Percentiles rank a stretch among this genome's conserved stretches.
phyloP scores from a whole-genome alignment of 2,329 filamentous ascomycete species.

The Boeremia exigua region DNA sequence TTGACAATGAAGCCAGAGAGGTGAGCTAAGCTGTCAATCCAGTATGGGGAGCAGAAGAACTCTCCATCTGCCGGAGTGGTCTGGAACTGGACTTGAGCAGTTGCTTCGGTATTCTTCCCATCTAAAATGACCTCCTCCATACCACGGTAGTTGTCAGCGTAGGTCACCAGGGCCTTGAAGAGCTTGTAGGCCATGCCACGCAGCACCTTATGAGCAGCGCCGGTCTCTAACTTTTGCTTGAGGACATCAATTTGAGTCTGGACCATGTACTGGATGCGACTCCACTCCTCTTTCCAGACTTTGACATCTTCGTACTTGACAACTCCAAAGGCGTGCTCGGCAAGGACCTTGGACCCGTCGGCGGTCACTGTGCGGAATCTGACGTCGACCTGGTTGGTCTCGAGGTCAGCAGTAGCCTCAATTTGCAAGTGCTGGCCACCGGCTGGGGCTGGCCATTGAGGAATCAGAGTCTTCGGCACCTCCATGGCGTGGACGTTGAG shows the following conservation, averaged over 20 bases:
- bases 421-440: slow-evolving; percentile 67
- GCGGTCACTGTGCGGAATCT: slow-evolving; percentile 64
- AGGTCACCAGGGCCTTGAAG: slow-evolving; percentile 64
- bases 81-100: slow-evolving; percentile 61
- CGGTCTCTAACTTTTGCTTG: slow-evolving; percentile 67
- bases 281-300: slow-evolving; percentile 69
- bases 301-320: slow-evolving; percentile 67
- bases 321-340: slow-evolving; percentile 67
- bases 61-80: slow-evolving; percentile 61
- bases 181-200: slow-evolving; percentile 81
- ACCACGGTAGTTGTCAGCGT: slow-evolving; percentile 62
- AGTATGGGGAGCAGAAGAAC: slow-evolving; percentile 65
- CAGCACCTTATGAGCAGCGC: slow-evolving; percentile 74
- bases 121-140: slow-evolving; percentile 66
- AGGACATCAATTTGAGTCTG: slow-evolving; percentile 67
- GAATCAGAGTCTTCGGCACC: slow-evolving; percentile 73
- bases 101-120: slow-evolving; percentile 62
- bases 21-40: slow-evolving; percentile 65
- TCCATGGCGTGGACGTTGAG: slow-evolving; percentile 72
- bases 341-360: slow-evolving; percentile 61
- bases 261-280: slow-evolving; percentile 67
- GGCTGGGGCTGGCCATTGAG: slow-evolving; percentile 55
- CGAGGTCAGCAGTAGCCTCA: slow-evolving; percentile 65
- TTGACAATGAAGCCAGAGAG: slow-evolving; percentile 67
- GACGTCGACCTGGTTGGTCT: slow-evolving; percentile 61